Base-by-base conservation (phyloP, 805 yeast genomes). In the Ogataea pignaliae region DNA sequence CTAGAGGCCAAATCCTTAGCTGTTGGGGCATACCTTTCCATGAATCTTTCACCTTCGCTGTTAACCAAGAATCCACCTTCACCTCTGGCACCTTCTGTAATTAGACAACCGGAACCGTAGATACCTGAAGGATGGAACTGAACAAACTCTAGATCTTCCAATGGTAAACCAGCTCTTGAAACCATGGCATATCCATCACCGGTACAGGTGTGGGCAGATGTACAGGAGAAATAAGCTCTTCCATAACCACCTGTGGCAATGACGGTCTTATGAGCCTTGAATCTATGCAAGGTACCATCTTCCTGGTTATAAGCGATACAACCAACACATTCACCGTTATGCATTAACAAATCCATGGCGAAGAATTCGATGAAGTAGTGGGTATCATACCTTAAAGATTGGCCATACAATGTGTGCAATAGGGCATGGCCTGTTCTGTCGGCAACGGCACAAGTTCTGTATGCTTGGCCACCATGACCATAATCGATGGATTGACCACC, bases 51-150 rank as follows among this genome's bases (percentile, higher is more conserved):
- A 78, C 99, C 99, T 73, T 93, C 96, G 56, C 89, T 80, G 79
- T 91, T 91, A 53, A 91, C 78, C 68, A 91, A 76, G 79, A 80
- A 93, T 53, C 99, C 99, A 81, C 99, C 99, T 77, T 93, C 99
- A 79, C 99, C 99, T 78, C 99, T 86, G 56, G 97, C 96, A 75
- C 99, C 99, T 73, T 93, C 99, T 45, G 99, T 93, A 68, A 93
- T 93, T 75, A 91, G 75, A 77, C 98, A 93, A 54, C 99, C 99
- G 34, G 98, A 88, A 48, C 99, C 99, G 70, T 91, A 91, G 70
- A 91, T 93, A 79, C 99, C 99, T 21, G 98, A 89, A 44, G 99
- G 99, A 71, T 91, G 99, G 88, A 91, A 91, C 74, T 91, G 99
- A 51, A 91, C 90, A 65, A 91, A 91, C 74, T 91, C 99, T 71